Percentiles rank a stretch among this genome's conserved stretches.
Conservation (phyloP, 2,329 filamentous ascomycete species). For the Botryotinia convoluta region DNA sequence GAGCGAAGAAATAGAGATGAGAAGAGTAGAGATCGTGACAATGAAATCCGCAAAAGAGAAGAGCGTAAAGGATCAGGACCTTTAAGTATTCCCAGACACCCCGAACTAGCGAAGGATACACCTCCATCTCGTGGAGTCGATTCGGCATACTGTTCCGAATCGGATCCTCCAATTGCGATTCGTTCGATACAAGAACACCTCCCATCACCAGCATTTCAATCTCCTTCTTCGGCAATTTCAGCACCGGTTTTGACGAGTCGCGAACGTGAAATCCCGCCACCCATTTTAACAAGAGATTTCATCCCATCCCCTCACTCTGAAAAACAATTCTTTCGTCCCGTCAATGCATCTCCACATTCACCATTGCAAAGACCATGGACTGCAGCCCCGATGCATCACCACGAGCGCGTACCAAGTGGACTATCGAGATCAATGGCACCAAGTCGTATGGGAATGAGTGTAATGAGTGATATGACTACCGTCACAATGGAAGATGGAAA, state of each 20-base stretch:
- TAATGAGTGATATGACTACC: constrained; percentile 51
- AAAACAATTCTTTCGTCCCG: constrained; percentile 58
- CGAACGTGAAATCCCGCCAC: constrained; percentile 12
- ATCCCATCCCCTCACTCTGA: constrained; percentile 47
- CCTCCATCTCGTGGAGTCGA: constrained; percentile 37
- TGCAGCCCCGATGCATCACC: constrained; percentile 33
- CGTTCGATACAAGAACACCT: constrained; percentile 21
- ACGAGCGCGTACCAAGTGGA: constrained; percentile 24
- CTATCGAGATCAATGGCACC: constrained; percentile 34
- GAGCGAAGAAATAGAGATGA: background rate
- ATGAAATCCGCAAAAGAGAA: background rate
- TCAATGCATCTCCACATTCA: constrained; percentile 61
- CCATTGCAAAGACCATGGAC: constrained; percentile 51
- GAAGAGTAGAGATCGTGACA: background rate
- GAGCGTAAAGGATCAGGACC: background rate
- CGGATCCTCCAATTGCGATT: constrained; percentile 29
- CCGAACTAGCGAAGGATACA: constrained; percentile 25
- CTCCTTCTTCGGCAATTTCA: constrained; percentile 18
- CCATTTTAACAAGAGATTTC: constrained; percentile 25
- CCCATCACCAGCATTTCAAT: constrained; percentile 21
- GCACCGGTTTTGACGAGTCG: constrained; percentile 11
- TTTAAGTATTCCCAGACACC: constrained; percentile 18
- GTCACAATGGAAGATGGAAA: constrained; percentile 40
- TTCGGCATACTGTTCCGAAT: constrained; percentile 38
- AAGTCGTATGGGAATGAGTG: constrained; percentile 45